Evolutionary conservation across 73 alveolate species (phyloP), one percentile per base, ranked within the genome.

Genomic region (Paramecium sonneborni): DNA sequence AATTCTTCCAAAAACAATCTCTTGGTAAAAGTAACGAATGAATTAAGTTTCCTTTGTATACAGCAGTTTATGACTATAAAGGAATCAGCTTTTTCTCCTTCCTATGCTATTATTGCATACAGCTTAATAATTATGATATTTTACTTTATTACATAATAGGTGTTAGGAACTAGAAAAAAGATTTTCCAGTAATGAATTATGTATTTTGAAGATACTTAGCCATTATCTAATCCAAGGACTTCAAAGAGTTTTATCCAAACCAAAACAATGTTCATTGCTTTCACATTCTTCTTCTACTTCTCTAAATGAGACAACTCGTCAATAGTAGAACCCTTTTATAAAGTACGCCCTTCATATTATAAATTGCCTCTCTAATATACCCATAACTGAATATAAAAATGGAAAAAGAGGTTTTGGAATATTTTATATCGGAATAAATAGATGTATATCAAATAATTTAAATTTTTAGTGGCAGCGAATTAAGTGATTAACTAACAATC

Each of bases 11-110:
- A 72, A 88, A 88, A 12, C 88, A 70, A 72, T 88, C 94, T 38
- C 84, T 58, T 15, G 85, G 55, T 70, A 38, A 14, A 12, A 88
- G 74, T 52, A 43, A 24, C 84, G 70, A 21, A 69, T 41, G n/a
- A 69, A 76, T 30, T 62, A n/a, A 58, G 11, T 62, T 62, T 15
- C 91, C 91, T 70, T 62, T 88, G 67, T 57, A 69, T 6, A 72
- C 91, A n/a, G 85, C 70, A 10, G 87, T 69, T 67, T 24, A 88
- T 88, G 37, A 88, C 76, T 20, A 69, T 38, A 62, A 43, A 70
- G 6, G 94, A 88, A 44, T 76, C 69, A 10, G 94, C 94, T 20
- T 68, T 41, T 5, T 88, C 94, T 38, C 74, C 94, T 38, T 88
- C 94, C 28, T 58, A 38, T 15, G 74, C 94, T 39, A 88, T 88